Conservation (phyloP, 495 filamentous ascomycete species). For the Clohesyomyces aquaticus region DNA sequence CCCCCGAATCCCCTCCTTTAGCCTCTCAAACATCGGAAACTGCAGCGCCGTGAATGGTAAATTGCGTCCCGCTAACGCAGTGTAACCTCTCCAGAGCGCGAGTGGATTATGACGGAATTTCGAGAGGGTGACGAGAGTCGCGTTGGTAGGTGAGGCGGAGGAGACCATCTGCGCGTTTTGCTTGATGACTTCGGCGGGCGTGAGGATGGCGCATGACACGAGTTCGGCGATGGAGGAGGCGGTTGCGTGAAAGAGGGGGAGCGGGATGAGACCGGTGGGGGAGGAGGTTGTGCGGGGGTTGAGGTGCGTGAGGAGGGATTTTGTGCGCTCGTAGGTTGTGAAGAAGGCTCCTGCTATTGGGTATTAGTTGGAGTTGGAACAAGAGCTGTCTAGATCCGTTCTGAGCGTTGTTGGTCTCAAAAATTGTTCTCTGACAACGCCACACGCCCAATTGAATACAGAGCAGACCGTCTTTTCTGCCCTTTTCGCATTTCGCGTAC, state of each 20-base stretch:
- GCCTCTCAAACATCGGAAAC: conserved; percentile 81
- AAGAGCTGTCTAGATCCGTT: too few relatives aligned
- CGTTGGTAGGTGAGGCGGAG: conserved; percentile 42
- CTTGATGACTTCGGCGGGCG: conserved; percentile 89
- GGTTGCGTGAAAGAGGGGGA: conserved; percentile 66
- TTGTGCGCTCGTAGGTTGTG: conserved; percentile 80
- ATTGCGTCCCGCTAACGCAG: conserved; percentile 75
- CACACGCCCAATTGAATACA: too few relatives aligned
- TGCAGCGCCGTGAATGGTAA: conserved; percentile 85
- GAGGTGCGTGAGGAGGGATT: conserved; percentile 57
- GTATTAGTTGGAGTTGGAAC: conserved; percentile 25
- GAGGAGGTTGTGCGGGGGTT: conserved; percentile 47
- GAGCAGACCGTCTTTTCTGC: too few relatives aligned
- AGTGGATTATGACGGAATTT: conserved; percentile 61
- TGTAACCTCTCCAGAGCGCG: conserved; percentile 77
- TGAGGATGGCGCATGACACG: conserved; percentile 81
- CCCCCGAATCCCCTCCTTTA: conserved; percentile 54
- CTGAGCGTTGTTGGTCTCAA: too few relatives aligned
- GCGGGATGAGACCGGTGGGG: conserved; percentile 54
- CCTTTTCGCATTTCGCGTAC: background rate
- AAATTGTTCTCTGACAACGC: too few relatives aligned
- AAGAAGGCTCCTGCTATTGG: conserved; percentile 80
- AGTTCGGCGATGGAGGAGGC: conserved; percentile 77
- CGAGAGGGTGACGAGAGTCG: conserved; percentile 58
- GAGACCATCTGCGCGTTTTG: conserved; percentile 84